Evolutionary conservation across 371 early-diverging fungal genomes (phyloP), one percentile per base, ranked within the genome.

Genomic region (Mortierella sp.): DNA sequence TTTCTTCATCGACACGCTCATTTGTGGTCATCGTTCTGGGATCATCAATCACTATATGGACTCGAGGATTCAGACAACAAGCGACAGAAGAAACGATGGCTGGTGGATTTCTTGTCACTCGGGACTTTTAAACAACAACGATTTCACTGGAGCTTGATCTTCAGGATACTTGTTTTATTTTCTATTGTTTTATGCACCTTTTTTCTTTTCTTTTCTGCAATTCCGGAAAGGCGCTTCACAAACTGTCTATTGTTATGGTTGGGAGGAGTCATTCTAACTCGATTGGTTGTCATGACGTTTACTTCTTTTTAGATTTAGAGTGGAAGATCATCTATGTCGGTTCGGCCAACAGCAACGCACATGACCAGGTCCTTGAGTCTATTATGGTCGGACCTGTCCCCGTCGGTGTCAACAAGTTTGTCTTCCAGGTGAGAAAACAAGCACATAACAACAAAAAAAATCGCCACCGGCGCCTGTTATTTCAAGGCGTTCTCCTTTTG

Each of bases 321-420:
- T 99, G 97, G 93, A 96, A 96, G 88, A 91, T 99, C 77, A 92
- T 97, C 50, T 99, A 98, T 80, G 98, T 98, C 10, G 96, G 97
- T 39, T 94, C 96, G 4, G 94, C 97, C 4, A 93, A 96, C 77
- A 92, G 90, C 77, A 90, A 91, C 68, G 88, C 92, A 66, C 90
- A 94, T 66, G 99, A 99, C 87, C 98, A 98, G 88, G 95, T 93
- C 34, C 92, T 99, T 52, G 99, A 99, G 80, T 93, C 94, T 65
- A 94, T 99, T 68, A 92, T 96, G 89, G 98, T 99, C 13, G 99
- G 99, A 1, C 99, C 99, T 47, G 92, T 98, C 26, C 99, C 99
- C 37, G 93, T 96, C n/a, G 99, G 99, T 45, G 89, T 97, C 44
- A 96, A 95, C 90, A 96, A 95, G 89, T 99, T 99, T 86, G 87